phyloP scores from a whole-genome alignment of 257 asterid species.

The Petunia secreta region DNA sequence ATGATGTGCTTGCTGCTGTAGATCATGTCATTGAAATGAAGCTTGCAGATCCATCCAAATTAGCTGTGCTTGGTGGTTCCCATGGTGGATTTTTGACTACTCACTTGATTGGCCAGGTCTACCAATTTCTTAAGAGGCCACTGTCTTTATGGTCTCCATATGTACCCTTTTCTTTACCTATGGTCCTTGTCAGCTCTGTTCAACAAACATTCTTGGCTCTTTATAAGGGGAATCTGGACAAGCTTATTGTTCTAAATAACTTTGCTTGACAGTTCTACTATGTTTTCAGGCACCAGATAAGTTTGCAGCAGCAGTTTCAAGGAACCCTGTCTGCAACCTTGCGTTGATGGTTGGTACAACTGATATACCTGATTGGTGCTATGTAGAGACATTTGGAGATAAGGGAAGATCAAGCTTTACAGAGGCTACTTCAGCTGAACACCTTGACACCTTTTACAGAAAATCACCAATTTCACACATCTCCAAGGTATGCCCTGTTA shows the following conservation, averaged over 20 bases:
- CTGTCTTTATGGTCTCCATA: background rate
- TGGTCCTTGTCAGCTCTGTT: background rate
- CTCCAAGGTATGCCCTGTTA: conserved; percentile 55
- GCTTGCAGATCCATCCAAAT: conserved; percentile 86
- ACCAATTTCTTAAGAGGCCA: background rate
- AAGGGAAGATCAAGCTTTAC: conserved; percentile 62
- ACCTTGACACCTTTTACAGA: conserved; percentile 57
- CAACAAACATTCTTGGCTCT: background rate
- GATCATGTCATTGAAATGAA: conserved; percentile 65
- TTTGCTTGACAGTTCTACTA: background rate
- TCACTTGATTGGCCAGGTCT: conserved; percentile 96
- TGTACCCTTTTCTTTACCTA: background rate
- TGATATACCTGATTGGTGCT: conserved; percentile 96
- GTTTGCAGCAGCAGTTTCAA: conserved; percentile 90
- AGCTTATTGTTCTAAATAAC: background rate
- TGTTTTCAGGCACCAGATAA: conserved; percentile 75
- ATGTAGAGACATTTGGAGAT: conserved; percentile 67
- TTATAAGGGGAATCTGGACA: background rate
- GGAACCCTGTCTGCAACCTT: conserved; percentile 96
- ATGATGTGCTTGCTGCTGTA: conserved; percentile 78
- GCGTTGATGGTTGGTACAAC: conserved; percentile 90
- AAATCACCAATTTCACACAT: conserved; percentile 90
- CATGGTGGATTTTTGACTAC: conserved; percentile 99
- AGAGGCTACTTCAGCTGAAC: conserved; percentile 83
- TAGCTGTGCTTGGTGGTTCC: conserved; percentile 89